Evolutionary conservation across 768 basidiomycete genomes (phyloP), one percentile per base, ranked within the genome.

Genomic region (Leucosporidium scottii): DNA sequence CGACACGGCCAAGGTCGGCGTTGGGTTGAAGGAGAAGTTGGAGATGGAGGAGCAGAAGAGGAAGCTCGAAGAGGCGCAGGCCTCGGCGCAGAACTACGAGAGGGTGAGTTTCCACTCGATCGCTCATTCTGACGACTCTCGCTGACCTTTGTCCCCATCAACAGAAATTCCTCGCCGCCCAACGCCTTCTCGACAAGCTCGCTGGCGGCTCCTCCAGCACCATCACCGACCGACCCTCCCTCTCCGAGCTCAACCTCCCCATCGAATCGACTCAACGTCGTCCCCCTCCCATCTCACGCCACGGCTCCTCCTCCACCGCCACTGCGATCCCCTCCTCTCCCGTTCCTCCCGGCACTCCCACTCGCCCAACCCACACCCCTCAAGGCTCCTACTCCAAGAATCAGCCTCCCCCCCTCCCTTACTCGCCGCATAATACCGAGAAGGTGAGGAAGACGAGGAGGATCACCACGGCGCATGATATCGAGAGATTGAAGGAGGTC

Each of bases 391-490:
- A 23, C 34, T 59, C 25, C 36, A 9, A 5, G 48, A 20, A 34
- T 3, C 23, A 27, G 23, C 66, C 66, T 17, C 71, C 67, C 1
- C 71, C 71, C 18, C 64, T 72, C 23, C 71, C 71, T 2, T 63
- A 59, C 54, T 68, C 67, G 15, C 71, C 71, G 4, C 67, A 66
- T 20, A 48, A 27, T 3, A 60, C 49, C 13, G 31, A 36, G 12
- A 53, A 66, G 48, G 51, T 57, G 49, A 59, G 70, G 34, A 72
- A 69, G 51, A 28, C 25, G 30, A 60, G 74, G 21, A 39, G 74
- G 28, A 58, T 68, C 53, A 75, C 74, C 44, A 67, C 70, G 57
- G 74, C 71, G 25, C 58, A 65, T 28, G 74, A 75, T 20, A 27
- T 75, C 21, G 68, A 36, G 61, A 59, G 31, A 25, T 47, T 75